Evolutionary conservation across 2,329 filamentous ascomycete species (phyloP), one percentile per base, ranked within the genome.

Genomic region (Bipolaris gigantea): DNA sequence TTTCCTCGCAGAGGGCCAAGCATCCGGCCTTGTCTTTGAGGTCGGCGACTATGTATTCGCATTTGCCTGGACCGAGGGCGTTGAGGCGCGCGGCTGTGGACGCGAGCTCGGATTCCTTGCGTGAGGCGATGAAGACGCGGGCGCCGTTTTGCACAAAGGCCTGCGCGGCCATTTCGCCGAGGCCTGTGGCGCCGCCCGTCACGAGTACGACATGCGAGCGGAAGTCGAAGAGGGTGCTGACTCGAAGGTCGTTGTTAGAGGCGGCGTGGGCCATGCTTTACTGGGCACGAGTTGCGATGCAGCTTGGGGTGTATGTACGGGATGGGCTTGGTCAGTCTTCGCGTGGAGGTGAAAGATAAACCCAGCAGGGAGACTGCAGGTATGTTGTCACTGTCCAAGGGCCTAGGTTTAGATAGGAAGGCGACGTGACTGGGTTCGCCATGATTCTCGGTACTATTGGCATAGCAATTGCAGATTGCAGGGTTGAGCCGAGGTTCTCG

Each of bases 161-260:
- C 65, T 82, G 79, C 1, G 80, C 81, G 42, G 81, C 81, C 80
- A 82, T 82, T 60, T 81, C 80, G 48, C 79, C 79, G 44, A 81
- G 76, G 4, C 79, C 79, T 50, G 79, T 80, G 9, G 79, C 79
- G 50, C 79, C 79, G 55, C 79, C 79, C 18, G 79, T 81, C 53
- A 81, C 76, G 60, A 81, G 77, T 57, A 77, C 79, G 57, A 80
- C 71, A 55, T 75, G 70, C 10, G 60, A 60, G 18, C 60, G 52
- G 65, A 74, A 74, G 57, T 64, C 50, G 63, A 75, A 75, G 59
- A 75, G 71, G 21, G 59, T 57, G 34, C 60, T 60, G 57, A 69
- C 69, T 55, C 62, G 56, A 13, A 75, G 70, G 59, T 75, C 69
- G 54, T 66, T 65, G 50, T 63, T 61, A 19, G 66, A 63, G 38